These are phyloP conservation scores for Xerocomus spinulosus DNA, from an alignment of 768 basidiomycete genomes.

Conservation along the genomic window DNA sequence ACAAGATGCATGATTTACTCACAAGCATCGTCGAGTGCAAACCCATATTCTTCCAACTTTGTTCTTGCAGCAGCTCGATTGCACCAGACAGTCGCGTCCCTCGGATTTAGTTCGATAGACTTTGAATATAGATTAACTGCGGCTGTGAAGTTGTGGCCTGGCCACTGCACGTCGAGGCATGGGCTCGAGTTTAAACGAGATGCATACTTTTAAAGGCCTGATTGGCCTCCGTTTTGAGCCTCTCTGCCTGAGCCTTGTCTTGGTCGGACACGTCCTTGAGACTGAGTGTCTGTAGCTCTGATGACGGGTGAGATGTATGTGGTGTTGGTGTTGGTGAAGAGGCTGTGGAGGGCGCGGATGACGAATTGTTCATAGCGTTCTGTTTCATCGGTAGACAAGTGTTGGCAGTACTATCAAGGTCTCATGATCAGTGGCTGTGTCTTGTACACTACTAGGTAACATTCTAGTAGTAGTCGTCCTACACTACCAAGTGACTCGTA, in stretches of 20 bases:
- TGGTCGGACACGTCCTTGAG: conserved; percentile 63
- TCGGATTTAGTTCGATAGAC: conserved; percentile 84
- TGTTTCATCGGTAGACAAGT: too few relatives aligned
- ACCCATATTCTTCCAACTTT: conserved; percentile 91
- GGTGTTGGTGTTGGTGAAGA: conserved; percentile 50
- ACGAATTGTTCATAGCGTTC: conserved; percentile 21
- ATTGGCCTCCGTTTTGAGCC: conserved; percentile 84
- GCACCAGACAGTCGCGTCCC: conserved; percentile 87
- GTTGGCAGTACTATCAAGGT: too few relatives aligned
- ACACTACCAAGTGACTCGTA: too few relatives aligned
- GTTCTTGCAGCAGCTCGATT: conserved; percentile 92
- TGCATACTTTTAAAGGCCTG: conserved; percentile 68
- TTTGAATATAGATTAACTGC: conserved; percentile 78
- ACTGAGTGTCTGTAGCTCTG: conserved; percentile 48
- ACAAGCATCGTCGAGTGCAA: conserved; percentile 87
- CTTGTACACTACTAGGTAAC: too few relatives aligned
- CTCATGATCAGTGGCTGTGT: conserved; percentile 32
- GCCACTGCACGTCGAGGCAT: conserved; percentile 1
- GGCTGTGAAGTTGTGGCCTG: conserved; percentile 68
- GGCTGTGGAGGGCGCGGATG: conserved; percentile 24
- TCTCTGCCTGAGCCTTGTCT: conserved; percentile 61
- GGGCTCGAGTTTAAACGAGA: background rate
- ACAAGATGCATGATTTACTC: conserved; percentile 32
- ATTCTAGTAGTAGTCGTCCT: too few relatives aligned
- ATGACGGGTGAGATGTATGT: conserved; percentile 55